Percentiles rank a stretch among this genome's conserved stretches.
phyloP scores from a whole-genome alignment of 2,329 filamentous ascomycete genomes.

The Epichloe glyceriae region DNA sequence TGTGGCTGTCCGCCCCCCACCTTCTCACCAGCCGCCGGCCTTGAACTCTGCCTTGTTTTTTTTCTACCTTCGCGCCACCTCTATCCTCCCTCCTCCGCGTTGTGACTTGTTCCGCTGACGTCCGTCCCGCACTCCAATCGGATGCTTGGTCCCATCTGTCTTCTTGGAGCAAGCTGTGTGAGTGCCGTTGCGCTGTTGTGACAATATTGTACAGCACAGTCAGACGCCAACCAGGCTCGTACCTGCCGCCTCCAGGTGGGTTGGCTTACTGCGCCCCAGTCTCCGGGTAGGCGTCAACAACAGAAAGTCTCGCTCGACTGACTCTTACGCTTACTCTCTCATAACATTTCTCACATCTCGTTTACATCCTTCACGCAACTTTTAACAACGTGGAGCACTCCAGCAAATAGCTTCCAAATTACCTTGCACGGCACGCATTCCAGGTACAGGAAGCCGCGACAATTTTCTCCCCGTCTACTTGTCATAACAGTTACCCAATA shows the following conservation, averaged over 20 bases:
- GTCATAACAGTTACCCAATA: neutral
- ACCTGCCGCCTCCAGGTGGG: neutral
- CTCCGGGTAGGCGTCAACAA: conserved; percentile 2
- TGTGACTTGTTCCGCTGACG: neutral
- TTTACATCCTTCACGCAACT: neutral
- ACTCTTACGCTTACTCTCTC: neutral
- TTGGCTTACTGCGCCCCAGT: conserved; percentile 1
- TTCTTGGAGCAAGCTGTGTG: neutral
- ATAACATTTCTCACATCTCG: neutral
- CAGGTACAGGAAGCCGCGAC: neutral
- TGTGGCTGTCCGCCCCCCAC: conserved; percentile 2
- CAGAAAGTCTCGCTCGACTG: neutral
- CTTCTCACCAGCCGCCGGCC: neutral
- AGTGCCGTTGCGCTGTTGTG: too few relatives aligned
- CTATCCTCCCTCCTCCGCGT: neutral
- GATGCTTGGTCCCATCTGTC: neutral
- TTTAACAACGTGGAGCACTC: neutral
- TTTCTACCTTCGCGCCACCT: neutral
- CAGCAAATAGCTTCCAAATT: neutral
- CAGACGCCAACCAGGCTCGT: neutral
- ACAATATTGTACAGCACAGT: neutral
- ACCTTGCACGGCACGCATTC: neutral
- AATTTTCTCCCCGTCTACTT: neutral
- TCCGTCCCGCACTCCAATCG: conserved; percentile 1
- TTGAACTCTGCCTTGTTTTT: conserved; percentile 4